Evolutionary conservation across 306 rosid species (phyloP), one percentile per base, ranked within the genome.

Genomic region (Begonia masoniana): DNA sequence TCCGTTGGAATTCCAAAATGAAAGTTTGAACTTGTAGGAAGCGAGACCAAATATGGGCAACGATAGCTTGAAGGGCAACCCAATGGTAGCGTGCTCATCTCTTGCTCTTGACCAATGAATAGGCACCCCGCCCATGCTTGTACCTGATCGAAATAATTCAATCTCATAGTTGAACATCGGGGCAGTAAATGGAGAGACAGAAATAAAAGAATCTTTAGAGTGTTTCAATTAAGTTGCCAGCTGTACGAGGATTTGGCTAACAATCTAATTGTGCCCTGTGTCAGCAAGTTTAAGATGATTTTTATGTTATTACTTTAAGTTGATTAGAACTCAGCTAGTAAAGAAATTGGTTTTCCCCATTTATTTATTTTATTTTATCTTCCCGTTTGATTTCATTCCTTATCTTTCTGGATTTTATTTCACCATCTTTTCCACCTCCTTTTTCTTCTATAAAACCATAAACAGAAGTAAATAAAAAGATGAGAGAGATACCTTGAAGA

Each of bases 41-140:
- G 97, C 88, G 60, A 88, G 91, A 50, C 95, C 97, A 26, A 88
- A 82, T 65, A 72, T 71, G 1, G 85, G 88, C 71, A 88, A 53
- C 10, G 79, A 76, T 31, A 81, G 75, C 66, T 77, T 81, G 47
- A 73, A 67, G 14, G 75, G 65, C 55, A 62, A 63, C 64, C 60
- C 66, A 13, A 31, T 31, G 39, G 79, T 42, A 58, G 62, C 64
- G n/a, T 52, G 64, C 56, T 62, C 49, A 46, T 76, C 82, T 59
- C 72, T 58, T 43, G 64, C 41, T 60, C 70, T 78, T 46, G 83
- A 71, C 70, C 73, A 35, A 21, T 71, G 67, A 49, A 67, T 57
- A 67, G 71, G 71, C 50, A 63, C 74, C 49, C 74, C 74, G 41
- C 81, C 96, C 6, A 65, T 55, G 66, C 69, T 61, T 19, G 82